Conservation (phyloP, 2,329 filamentous ascomycete species). For the Thielaviopsis ethacetica region DNA sequence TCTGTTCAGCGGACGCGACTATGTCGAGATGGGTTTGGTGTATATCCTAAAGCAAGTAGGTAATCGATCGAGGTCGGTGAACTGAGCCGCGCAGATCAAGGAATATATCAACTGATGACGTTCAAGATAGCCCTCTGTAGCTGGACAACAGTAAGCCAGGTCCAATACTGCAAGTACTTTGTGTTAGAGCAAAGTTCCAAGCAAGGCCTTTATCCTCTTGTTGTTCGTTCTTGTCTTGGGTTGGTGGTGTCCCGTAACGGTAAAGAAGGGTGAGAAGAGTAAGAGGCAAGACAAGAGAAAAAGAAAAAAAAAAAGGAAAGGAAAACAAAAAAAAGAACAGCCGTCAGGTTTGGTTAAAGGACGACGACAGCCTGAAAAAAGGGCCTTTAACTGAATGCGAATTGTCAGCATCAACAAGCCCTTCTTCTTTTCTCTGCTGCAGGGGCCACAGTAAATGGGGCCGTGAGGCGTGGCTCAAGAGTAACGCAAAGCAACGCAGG, state of each 20-base stretch:
- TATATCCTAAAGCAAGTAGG: neutral
- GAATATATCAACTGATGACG: neutral
- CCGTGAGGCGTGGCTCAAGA: slow-evolving; percentile 8
- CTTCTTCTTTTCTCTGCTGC: neutral
- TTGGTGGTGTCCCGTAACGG: slow-evolving; percentile 1
- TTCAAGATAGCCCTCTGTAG: neutral
- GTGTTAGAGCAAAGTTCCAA: too few species aligned
- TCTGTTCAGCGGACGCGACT: too few species aligned
- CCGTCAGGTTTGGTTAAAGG: neutral
- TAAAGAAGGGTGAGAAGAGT: neutral
- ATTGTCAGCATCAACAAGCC: slow-evolving; percentile 1
- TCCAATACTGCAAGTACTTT: too few species aligned
- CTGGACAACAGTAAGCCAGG: too few species aligned
- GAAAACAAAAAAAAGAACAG: neutral
- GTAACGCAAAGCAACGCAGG: neutral
- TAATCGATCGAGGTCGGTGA: neutral
- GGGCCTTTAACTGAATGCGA: neutral
- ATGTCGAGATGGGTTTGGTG: neutral
- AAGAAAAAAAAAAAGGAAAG: neutral
- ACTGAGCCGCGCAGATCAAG: neutral
- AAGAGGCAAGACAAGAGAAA: neutral
- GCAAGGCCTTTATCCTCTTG: too few species aligned
- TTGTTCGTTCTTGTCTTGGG: too few species aligned
- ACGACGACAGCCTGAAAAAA: neutral
- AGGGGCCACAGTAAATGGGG: slow-evolving; percentile 7